phyloP scores from a whole-genome alignment of 495 filamentous ascomycete genomes.

The Trichoderma orchidacearum region DNA sequence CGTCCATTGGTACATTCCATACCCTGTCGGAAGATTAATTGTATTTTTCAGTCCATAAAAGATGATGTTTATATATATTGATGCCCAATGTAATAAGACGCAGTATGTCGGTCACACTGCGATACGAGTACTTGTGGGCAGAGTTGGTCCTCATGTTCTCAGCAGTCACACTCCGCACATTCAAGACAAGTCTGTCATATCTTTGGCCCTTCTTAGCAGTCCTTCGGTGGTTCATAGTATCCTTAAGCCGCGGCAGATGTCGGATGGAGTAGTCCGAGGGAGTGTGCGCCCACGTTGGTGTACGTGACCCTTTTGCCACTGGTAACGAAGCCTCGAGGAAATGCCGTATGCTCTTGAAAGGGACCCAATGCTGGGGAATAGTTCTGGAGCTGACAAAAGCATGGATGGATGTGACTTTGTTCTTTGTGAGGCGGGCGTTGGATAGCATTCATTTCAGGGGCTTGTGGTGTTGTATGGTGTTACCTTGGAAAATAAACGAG shows the following conservation, averaged over 20 bases:
- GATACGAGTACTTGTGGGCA: too few species aligned
- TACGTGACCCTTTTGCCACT: conserved; percentile 30
- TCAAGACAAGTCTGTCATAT: too few species aligned
- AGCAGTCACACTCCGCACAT: too few species aligned
- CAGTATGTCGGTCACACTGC: too few species aligned
- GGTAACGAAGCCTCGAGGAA: conserved; percentile 35
- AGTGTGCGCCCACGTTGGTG: conserved; percentile 43
- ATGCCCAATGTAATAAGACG: too few species aligned
- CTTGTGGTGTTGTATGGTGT: conserved; percentile 36
- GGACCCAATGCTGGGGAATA: conserved; percentile 45
- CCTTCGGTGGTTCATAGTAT: conserved; percentile 8
- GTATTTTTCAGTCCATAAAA: too few species aligned
- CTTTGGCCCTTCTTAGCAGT: too few species aligned
- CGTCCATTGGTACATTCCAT: conserved; percentile 45
- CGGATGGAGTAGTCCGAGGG: conserved; percentile 43
- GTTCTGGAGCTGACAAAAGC: conserved; percentile 28
- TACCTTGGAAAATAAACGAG: too few species aligned
- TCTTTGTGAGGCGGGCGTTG: conserved; percentile 37
- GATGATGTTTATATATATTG: too few species aligned
- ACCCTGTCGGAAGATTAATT: too few species aligned
- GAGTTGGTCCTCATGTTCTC: too few species aligned
- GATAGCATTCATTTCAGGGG: too few species aligned
- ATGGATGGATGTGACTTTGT: conserved; percentile 32
- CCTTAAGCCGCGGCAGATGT: conserved; percentile 45
- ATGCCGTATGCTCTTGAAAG: conserved; percentile 40